These are phyloP conservation scores for Nematocida homosporus DNA, from an alignment of 371 early-diverging fungal genomes.

Conservation along the genomic window DNA sequence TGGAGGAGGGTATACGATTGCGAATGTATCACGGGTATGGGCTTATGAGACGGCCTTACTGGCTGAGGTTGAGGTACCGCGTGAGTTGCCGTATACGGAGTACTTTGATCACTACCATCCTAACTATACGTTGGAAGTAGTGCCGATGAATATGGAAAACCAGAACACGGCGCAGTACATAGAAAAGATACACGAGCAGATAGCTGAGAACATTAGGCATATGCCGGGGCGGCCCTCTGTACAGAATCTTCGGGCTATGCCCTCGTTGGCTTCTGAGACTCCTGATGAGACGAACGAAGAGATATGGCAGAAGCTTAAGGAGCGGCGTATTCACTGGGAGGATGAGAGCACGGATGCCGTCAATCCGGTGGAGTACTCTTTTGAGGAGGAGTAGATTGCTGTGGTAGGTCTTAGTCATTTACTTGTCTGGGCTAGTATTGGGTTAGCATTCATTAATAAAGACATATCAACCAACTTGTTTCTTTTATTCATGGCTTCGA, in stretches of 20 bases:
- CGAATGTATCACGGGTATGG: conserved; percentile 85
- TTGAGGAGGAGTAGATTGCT: no score
- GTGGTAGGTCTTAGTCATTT: no score
- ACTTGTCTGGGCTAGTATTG: no score
- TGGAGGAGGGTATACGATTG: conserved; percentile 86
- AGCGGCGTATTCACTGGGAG: conserved; percentile 45
- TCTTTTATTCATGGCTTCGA: no score
- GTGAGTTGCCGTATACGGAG: conserved; percentile 79
- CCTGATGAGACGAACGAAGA: conserved; percentile 66
- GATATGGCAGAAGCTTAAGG: conserved; percentile 54
- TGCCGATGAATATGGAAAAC: conserved; percentile 82
- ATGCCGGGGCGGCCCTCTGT: conserved; percentile 85
- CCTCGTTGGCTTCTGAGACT: conserved; percentile 52
- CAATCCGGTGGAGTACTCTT: conserved; percentile 37
- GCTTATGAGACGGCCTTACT: conserved; percentile 90
- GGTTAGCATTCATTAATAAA: no score
- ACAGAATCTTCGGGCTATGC: conserved; percentile 81
- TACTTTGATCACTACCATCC: conserved; percentile 82
- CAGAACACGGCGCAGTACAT: conserved; percentile 79
- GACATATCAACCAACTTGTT: no score
- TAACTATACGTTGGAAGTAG: conserved; percentile 78
- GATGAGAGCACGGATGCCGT: conserved; percentile 2
- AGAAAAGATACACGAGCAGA: conserved; percentile 70
- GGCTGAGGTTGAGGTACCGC: conserved; percentile 74
- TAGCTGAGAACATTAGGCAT: conserved; percentile 82